phyloP scores from a whole-genome alignment of 352 stramenopile species.

The Saprolegnia parasitica region DNA sequence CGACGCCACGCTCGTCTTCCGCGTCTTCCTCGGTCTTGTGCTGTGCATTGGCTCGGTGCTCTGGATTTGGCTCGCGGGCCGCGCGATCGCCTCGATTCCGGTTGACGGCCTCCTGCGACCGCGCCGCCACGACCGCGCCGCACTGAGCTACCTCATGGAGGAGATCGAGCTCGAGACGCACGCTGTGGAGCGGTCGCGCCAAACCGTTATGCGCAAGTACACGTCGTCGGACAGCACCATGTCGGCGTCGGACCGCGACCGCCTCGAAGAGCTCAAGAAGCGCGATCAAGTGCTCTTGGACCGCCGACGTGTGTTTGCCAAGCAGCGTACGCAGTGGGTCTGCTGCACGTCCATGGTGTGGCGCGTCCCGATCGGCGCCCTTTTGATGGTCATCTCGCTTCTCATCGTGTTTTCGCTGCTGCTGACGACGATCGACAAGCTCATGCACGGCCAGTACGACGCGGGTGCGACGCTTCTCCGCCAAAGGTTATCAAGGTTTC shows the following conservation, averaged over 20 bases:
- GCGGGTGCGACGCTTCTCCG: neutral
- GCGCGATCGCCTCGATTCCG: constrained; percentile 64
- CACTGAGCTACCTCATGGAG: constrained; percentile 26
- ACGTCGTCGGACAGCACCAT: constrained; percentile 56
- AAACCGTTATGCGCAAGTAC: constrained; percentile 26
- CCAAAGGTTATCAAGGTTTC: neutral
- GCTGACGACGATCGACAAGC: constrained; percentile 76
- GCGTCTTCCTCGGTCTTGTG: constrained; percentile 68
- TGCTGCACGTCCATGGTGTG: constrained; percentile 34
- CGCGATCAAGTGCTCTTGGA: constrained; percentile 64
- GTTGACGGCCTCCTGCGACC: constrained; percentile 56
- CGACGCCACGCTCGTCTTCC: constrained; percentile 65
- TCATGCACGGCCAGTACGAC: constrained; percentile 56
- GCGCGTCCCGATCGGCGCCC: constrained; percentile 61
- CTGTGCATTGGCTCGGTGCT: constrained; percentile 67
- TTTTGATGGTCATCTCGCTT: constrained; percentile 58
- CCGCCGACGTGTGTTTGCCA: constrained; percentile 57
- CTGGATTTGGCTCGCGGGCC: constrained; percentile 67
- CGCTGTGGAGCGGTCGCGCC: constrained; percentile 15
- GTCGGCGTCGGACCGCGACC: constrained; percentile 64
- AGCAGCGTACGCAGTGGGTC: constrained; percentile 48
- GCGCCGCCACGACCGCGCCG: constrained; percentile 5
- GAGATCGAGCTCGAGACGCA: constrained; percentile 27
- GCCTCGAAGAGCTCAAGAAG: constrained; percentile 64
- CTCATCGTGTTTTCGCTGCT: constrained; percentile 66